Evolutionary conservation across 768 basidiomycete genomes (phyloP), one percentile per base, ranked within the genome.

Genomic region (Leucocoprinus sp.): DNA sequence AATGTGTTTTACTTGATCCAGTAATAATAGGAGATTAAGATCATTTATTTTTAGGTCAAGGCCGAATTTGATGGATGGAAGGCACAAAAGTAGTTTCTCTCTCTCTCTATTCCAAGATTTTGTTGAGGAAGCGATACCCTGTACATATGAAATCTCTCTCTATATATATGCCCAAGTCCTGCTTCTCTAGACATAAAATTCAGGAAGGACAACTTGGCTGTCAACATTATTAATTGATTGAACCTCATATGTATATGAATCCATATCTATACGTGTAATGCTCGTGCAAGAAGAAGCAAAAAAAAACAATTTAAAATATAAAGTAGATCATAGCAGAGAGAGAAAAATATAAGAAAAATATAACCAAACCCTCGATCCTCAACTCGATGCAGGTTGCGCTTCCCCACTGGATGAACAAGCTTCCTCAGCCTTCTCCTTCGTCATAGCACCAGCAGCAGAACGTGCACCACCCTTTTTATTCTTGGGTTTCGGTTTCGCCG

Each of bases 401-500:
- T 37, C 14, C 7, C 18, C 5, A 34, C 31, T 33, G 12, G 29
- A 15, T 18, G 4, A 8, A 9, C 22, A 26, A 15, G 44, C 19
- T 15, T 37, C 18, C 17, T 43, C 42, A 8, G 35, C 22, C 37
- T 40, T 43, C 9, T 31, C 24, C 37, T 33, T 41, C 22, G 24
- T 22, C 1, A 18, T 2, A 15, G 26, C 26, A 27, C 26, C 11
- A 11, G 29, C 28, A 4, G 45, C 37, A 1, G 45, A 47, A 6
- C 45, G 45, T 2, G 18, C n/a, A 19, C 38, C 45, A 11, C 29
- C 21, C 23, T 40, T 47, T 31, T 40, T 47, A 29, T 78, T 79
- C 60, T 80, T 86, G 23, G 71, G 66, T 64, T 82, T 88, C 18
- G 83, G 79, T 37, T 77, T 64, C 2, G 88, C 88, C 5, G 88